phyloP scores from a whole-genome alignment of 495 filamentous ascomycete species.

The Penicillium lividum region DNA sequence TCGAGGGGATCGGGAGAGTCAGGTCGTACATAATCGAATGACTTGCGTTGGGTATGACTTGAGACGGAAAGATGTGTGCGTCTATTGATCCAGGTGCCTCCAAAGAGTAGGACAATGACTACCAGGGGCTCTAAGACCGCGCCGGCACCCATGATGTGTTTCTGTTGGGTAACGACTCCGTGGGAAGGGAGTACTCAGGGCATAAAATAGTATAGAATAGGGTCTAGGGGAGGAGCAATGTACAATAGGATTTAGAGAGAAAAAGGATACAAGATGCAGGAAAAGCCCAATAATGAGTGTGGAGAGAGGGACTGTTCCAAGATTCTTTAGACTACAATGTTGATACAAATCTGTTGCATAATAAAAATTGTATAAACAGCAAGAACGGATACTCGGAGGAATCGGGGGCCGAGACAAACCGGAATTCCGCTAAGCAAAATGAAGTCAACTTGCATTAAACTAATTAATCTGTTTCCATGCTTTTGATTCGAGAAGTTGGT shows the following conservation, averaged over 20 bases:
- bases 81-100: conserved; percentile 61
- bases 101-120: conserved; percentile 57
- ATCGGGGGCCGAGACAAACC: not conserved
- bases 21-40: conserved; percentile 18
- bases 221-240: not conserved
- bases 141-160: conserved; percentile 48
- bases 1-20: conserved; percentile 34
- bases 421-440: not conserved
- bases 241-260: no score
- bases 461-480: no score
- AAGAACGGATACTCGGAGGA: not conserved
- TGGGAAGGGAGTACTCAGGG: not conserved
- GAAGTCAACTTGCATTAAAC: no score
- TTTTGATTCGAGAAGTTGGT: no score
- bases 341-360: not conserved
- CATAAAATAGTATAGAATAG: not conserved
- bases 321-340: no score
- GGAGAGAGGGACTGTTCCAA: no score
- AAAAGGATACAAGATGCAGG: no score
- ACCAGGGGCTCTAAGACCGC: conserved; percentile 55
- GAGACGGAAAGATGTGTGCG: conserved; percentile 22
- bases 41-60: conserved; percentile 21
- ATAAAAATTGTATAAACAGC: not conserved
- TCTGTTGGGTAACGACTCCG: not conserved
- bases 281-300: no score